Percentiles rank a stretch among this genome's conserved stretches.
These are phyloP conservation scores for Petunia secreta DNA, from an alignment of 257 asterid genomes.

Conservation along the genomic window DNA sequence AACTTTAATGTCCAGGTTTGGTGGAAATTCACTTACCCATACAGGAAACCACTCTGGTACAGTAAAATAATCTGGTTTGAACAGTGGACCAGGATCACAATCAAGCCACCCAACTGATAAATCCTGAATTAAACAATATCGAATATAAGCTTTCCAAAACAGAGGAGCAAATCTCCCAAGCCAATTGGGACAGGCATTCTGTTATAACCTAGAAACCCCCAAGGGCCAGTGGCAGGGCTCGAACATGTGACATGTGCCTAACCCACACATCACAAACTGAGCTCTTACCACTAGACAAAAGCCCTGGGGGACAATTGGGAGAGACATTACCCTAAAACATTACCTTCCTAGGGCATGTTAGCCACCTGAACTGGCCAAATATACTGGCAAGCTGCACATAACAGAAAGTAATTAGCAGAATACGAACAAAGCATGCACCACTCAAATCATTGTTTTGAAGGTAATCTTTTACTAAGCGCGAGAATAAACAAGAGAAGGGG, in stretches of 20 bases:
- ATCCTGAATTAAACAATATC: conserved; percentile 54
- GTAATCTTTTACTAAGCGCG: background rate
- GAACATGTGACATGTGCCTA: too few relatives aligned
- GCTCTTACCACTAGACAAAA: too few relatives aligned
- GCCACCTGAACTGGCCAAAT: conserved; percentile 82
- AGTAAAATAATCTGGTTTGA: conserved; percentile 68
- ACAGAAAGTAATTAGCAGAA: conserved; percentile 25
- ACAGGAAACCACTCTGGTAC: conserved; percentile 72
- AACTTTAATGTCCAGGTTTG: background rate
- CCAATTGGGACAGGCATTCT: conserved; percentile 18
- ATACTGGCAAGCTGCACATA: conserved; percentile 78
- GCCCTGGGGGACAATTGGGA: background rate
- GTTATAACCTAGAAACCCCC: too few relatives aligned
- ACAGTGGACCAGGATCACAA: conserved; percentile 90
- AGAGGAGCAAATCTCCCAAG: conserved; percentile 14
- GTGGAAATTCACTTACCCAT: conserved; percentile 58
- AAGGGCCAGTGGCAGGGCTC: too few relatives aligned
- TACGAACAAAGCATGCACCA: background rate
- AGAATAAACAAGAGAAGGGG: background rate
- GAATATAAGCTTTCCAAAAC: conserved; percentile 25
- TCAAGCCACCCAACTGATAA: conserved; percentile 92
- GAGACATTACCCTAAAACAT: conserved; percentile 27
- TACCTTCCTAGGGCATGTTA: conserved; percentile 98
- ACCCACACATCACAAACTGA: too few relatives aligned
- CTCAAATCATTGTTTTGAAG: conserved; percentile 15